These are phyloP conservation scores for Plantago elongata DNA, from an alignment of 257 asterid genomes.

Conservation along the genomic window DNA sequence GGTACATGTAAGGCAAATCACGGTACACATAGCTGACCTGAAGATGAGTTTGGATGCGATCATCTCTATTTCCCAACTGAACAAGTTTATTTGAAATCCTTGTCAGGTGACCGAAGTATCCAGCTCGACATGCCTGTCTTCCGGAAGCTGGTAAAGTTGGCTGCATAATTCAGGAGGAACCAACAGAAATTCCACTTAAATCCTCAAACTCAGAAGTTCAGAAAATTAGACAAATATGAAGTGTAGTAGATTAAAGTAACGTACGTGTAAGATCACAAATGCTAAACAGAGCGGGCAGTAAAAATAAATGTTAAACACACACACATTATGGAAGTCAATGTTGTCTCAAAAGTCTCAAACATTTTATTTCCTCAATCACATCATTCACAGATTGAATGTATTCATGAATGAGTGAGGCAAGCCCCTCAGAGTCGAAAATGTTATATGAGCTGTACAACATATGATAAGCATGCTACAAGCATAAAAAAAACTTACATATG, in stretches of 20 bases:
- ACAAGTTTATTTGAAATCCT: slow-evolving; percentile 74
- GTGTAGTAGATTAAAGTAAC: too few species aligned
- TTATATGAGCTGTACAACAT: background rate
- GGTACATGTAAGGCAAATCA: slow-evolving; percentile 7
- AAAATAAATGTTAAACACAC: background rate
- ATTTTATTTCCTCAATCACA: too few species aligned
- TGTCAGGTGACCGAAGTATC: slow-evolving; percentile 82
- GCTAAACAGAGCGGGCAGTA: background rate
- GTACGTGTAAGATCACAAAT: background rate
- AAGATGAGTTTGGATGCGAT: slow-evolving; percentile 51
- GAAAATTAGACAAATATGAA: background rate
- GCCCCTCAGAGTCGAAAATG: too few species aligned
- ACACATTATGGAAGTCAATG: too few species aligned
- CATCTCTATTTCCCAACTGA: slow-evolving; percentile 55
- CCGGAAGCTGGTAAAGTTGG: slow-evolving; percentile 69
- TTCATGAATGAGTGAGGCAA: too few species aligned
- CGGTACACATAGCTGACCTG: slow-evolving; percentile 47
- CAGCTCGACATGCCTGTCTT: slow-evolving; percentile 64
- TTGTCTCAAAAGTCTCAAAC: too few species aligned
- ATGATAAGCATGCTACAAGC: slow-evolving; percentile 7
- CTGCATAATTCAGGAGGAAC: slow-evolving; percentile 41
- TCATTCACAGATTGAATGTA: too few species aligned
- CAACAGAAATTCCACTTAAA: slow-evolving; percentile 13
- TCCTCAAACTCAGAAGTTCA: background rate
- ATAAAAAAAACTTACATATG: slow-evolving; percentile 1